A percentile compares a stretch with the other conserved stretches of the same genome.
Evolutionary conservation across 2,329 filamentous ascomycete genomes (phyloP).

Genomic region (Fusarium sp.): DNA sequence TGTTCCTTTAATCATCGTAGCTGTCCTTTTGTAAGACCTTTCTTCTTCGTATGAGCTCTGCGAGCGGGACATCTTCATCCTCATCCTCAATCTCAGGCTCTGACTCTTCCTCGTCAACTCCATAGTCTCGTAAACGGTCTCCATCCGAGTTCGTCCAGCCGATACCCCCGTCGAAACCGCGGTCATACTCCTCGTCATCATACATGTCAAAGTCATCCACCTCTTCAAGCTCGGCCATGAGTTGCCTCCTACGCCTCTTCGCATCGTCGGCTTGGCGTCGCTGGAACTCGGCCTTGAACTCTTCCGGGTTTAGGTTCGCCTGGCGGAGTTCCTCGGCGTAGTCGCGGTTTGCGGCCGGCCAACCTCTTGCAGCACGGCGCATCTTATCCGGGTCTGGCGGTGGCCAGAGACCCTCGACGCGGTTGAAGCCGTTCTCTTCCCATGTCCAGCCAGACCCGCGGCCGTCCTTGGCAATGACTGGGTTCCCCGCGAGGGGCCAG

Average conservation of each 20-base stretch:
- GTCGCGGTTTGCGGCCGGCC: constrained; percentile 52
- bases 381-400: constrained; percentile 69
- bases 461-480: constrained; percentile 51
- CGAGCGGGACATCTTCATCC: constrained; percentile 72
- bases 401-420: constrained; percentile 66
- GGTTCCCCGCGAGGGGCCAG: constrained; percentile 67
- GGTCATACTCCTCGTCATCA: constrained; percentile 65
- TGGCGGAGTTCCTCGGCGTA: constrained; percentile 47
- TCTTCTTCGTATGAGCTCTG: constrained; percentile 68
- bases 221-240: constrained; percentile 62
- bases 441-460: constrained; percentile 65
- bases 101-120: constrained; percentile 76
- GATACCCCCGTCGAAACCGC: constrained; percentile 47
- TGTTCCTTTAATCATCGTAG: constrained; percentile 43
- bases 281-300: constrained; percentile 59
- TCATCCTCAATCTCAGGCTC: constrained; percentile 51
- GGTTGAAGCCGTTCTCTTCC: constrained; percentile 80
- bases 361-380: constrained; percentile 52
- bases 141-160: constrained; percentile 79
- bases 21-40: constrained; percentile 50
- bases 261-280: constrained; percentile 58
- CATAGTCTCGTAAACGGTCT: constrained; percentile 76
- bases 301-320: constrained; percentile 51
- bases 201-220: constrained; percentile 63
- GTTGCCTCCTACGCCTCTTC: constrained; percentile 49